Conservation (phyloP, 345 rosid species). For the Orychophragmus violaceus region DNA sequence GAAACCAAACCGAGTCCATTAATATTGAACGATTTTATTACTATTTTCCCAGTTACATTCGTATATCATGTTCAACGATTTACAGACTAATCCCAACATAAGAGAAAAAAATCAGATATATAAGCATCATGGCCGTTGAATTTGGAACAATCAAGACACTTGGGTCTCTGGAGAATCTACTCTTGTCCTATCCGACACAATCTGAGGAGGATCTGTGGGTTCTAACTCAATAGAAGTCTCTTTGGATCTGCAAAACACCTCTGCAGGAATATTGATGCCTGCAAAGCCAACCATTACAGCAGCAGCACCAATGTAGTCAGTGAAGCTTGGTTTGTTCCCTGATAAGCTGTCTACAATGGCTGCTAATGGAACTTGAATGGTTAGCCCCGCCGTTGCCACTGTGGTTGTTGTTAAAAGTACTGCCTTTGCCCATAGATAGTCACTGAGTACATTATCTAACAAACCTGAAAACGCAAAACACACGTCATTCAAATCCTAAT, state of each 20-base stretch:
- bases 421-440: constrained; percentile 94
- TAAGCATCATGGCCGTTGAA: neutral
- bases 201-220: constrained; percentile 23
- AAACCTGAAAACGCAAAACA: constrained; percentile 42
- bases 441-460: constrained; percentile 88
- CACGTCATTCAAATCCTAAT: neutral
- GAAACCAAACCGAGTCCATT: neutral
- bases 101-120: neutral
- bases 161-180: neutral
- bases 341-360: constrained; percentile 70
- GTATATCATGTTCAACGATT: constrained; percentile 1
- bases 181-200: neutral
- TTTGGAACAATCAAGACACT: neutral
- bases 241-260: constrained; percentile 39
- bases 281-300: constrained; percentile 90
- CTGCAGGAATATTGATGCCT: constrained; percentile 77
- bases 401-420: constrained; percentile 86
- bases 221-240: constrained; percentile 40
- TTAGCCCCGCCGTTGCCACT: constrained; percentile 87
- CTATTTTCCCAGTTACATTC: neutral
- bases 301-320: constrained; percentile 72
- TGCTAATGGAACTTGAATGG: constrained; percentile 93
- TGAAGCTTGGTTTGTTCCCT: constrained; percentile 62
- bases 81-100: neutral
- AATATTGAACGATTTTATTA: constrained; percentile 2